Evolutionary conservation across 306 rosid genomes (phyloP), one percentile per base, ranked within the genome.

Genomic region (Vigna unguiculata): DNA sequence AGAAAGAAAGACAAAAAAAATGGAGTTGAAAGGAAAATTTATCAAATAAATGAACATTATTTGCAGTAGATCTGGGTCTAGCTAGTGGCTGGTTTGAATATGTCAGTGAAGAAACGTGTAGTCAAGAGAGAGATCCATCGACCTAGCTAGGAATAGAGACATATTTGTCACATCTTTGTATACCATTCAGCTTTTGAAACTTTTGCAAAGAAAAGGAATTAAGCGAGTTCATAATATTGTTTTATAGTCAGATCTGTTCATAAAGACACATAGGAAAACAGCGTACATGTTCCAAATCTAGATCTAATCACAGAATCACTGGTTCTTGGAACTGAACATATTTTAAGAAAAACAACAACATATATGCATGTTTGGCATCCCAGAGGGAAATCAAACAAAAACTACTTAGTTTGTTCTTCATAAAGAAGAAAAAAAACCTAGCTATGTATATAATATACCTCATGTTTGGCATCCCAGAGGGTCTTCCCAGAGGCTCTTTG

Each of bases 391-490:
- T 69, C 75, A 47, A 59, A 11, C 11, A 70, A 72, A 45, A 78
- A 68, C 65, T 13, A 60, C 3, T 48, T 48, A 65, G 64, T 9
- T 41, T 57, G 5, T 28, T 24, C 32, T 28, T 28, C 30, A 0
- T 25, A 8, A 60, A 60, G 67, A 59, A 7, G n/a, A 22, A 20
- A 52, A 66, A 52, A 67, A 66, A 67, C 61, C 72, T 65, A 40
- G 45, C 13, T 40, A n/a, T n/a, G n/a, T n/a, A n/a, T n/a, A n/a
- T n/a, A n/a, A n/a, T n/a, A n/a, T n/a, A 90, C 98, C 96, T 95
- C 96, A 85, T 92, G 98, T 77, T 95, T 95, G 28, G 92, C 92
- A 60, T 89, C 96, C 98, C 98, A 95, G 12, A 95, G 81, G 62
- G 54, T 95, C 59, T 84, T 69, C 72, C 89, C 90, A 54, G 96